Evolutionary conservation across 2,329 filamentous ascomycete species (phyloP).

Genomic region (Cercospora zeina): DNA sequence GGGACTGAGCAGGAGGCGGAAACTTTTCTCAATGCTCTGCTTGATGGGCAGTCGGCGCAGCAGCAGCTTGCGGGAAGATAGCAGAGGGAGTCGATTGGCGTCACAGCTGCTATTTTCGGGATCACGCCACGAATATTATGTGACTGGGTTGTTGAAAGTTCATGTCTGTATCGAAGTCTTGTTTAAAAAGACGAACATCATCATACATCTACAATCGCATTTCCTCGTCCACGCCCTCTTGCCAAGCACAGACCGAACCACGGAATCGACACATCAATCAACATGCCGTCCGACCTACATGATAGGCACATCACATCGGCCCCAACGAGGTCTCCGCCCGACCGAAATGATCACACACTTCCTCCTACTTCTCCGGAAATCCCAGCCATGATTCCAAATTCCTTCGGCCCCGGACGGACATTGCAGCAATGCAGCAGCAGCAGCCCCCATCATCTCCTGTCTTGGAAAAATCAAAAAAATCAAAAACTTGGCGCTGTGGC

Average conservation of each 20-base stretch:
- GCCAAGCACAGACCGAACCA: neutral
- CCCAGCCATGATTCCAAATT: neutral
- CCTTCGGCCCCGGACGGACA: neutral
- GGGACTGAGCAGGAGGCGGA: conserved; percentile 65
- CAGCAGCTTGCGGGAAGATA: neutral
- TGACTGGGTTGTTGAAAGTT: neutral
- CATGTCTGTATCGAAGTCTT: neutral
- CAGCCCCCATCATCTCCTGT: neutral
- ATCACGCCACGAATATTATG: no score
- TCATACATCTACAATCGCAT: neutral
- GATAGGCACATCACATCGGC: neutral
- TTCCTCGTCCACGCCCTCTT: neutral
- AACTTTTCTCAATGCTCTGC: conserved; percentile 49
- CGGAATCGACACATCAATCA: neutral
- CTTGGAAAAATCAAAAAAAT: no score
- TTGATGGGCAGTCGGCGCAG: conserved; percentile 1
- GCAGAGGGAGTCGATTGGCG: neutral
- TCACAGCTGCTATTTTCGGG: neutral
- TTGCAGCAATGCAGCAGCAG: no score
- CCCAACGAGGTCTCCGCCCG: neutral
- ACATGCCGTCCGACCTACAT: neutral
- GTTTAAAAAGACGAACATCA: neutral
- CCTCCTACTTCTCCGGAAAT: neutral
- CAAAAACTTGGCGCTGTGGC: neutral
- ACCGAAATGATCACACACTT: neutral